Conservation (phyloP, 148 eudicot species). For the Salicornia ramosissima region DNA sequence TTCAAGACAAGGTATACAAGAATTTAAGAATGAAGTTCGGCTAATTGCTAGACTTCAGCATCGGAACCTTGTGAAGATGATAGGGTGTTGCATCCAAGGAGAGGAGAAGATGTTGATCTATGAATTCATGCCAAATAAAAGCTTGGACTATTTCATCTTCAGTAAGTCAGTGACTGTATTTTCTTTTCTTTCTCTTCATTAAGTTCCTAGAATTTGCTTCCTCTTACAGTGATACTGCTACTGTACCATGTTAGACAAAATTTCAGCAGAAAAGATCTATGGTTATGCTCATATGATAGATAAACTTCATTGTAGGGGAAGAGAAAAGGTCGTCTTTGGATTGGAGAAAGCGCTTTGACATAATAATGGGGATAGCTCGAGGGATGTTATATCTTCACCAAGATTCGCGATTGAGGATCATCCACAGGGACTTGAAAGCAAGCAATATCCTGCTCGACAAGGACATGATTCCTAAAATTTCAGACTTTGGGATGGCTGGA, state of each 20-base stretch:
- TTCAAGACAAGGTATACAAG: constrained; percentile 7
- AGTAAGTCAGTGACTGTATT: neutral
- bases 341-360: constrained; percentile 32
- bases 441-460: constrained; percentile 39
- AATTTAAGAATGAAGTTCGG: neutral
- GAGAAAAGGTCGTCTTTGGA: constrained; percentile 14
- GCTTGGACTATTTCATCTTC: neutral
- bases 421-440: constrained; percentile 45
- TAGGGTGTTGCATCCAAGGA: neutral
- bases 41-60: constrained; percentile 7
- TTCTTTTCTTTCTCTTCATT: neutral
- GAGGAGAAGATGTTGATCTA: constrained; percentile 2
- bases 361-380: constrained; percentile 33
- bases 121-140: constrained; percentile 9
- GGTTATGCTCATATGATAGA: neutral
- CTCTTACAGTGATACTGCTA: neutral
- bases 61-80: neutral
- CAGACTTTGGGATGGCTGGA: constrained; percentile 43
- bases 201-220: neutral
- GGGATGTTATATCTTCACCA: constrained; percentile 46
- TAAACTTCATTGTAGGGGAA: constrained; percentile 15
- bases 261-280: neutral
- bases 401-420: constrained; percentile 40
- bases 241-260: neutral
- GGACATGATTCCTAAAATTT: constrained; percentile 38